A percentile compares a stretch with the other conserved stretches of the same genome.
phyloP scores from a whole-genome alignment of 345 rosid genomes.

The Citrus australasica region DNA sequence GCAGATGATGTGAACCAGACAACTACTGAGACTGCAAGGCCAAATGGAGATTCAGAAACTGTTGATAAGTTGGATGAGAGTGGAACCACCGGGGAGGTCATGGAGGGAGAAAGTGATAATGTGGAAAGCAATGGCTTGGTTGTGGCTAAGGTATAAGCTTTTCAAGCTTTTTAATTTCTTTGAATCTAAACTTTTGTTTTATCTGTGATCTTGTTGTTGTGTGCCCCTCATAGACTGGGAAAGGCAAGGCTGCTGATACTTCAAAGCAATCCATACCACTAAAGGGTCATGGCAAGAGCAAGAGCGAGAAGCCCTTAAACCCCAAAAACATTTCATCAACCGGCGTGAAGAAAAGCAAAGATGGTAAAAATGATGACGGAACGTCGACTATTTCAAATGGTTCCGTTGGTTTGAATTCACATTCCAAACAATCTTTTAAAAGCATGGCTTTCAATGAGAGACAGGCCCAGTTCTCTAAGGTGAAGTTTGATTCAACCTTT shows the following conservation, averaged over 20 bases:
- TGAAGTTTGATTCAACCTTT: conserved; percentile 16
- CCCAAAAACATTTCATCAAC: conserved; percentile 40
- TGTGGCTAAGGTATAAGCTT: conserved; percentile 41
- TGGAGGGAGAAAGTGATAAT: conserved; percentile 15
- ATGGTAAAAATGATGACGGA: conserved; percentile 37
- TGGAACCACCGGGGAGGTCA: conserved; percentile 26
- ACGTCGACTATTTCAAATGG: conserved; percentile 48
- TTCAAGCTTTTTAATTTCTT: conserved; percentile 8
- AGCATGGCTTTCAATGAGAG: conserved; percentile 50
- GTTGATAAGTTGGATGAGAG: conserved; percentile 29
- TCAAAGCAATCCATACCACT: conserved; percentile 31
- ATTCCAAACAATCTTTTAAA: conserved; percentile 43
- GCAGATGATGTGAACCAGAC: conserved; percentile 24
- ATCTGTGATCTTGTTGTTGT: conserved; percentile 2
- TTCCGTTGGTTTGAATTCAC: conserved; percentile 35
- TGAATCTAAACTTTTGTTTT: background rate
- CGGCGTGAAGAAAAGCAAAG: conserved; percentile 42
- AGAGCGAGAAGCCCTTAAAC: conserved; percentile 44
- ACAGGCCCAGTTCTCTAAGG: conserved; percentile 46
- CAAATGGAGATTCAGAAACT: conserved; percentile 31
- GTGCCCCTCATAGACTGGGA: conserved; percentile 37
- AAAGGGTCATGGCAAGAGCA: conserved; percentile 46
- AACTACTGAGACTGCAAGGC: conserved; percentile 19
- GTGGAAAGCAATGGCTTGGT: conserved; percentile 29
- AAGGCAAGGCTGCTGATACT: conserved; percentile 31